phyloP scores from a whole-genome alignment of 768 basidiomycete genomes.

The Coprinopsis sp. region DNA sequence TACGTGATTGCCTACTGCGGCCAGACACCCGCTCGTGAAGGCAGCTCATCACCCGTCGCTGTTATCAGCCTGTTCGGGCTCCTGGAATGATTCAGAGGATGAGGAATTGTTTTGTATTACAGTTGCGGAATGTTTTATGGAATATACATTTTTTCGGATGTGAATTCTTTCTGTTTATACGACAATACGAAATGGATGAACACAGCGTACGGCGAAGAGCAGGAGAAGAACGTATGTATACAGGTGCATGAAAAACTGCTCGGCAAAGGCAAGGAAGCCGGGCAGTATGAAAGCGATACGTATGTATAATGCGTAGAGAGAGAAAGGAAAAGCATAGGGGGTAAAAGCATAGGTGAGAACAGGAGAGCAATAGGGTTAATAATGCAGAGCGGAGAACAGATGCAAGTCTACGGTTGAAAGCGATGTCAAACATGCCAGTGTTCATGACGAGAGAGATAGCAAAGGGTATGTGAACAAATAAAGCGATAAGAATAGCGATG shows the following conservation, averaged over 20 bases:
- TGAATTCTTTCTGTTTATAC: neutral
- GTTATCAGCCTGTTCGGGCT: constrained; percentile 71
- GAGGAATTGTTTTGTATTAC: neutral
- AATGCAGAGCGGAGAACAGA: too few relatives aligned
- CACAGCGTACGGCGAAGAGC: too few relatives aligned
- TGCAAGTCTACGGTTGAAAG: too few relatives aligned
- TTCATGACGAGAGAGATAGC: too few relatives aligned
- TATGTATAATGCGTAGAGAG: neutral
- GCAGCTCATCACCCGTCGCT: constrained; percentile 58
- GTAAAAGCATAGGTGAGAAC: constrained; percentile 11
- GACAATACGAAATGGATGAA: too few relatives aligned
- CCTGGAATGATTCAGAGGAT: constrained; percentile 27
- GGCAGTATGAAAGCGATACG: neutral
- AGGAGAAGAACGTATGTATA: constrained; percentile 2
- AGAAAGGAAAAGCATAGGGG: constrained; percentile 13
- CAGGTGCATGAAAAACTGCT: constrained; percentile 6
- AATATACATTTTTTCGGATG: neutral
- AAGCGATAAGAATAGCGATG: constrained; percentile 11
- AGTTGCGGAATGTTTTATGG: neutral
- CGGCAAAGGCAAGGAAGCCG: constrained; percentile 15
- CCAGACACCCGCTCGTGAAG: constrained; percentile 64
- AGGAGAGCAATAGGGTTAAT: too few relatives aligned
- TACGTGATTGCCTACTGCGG: constrained; percentile 81
- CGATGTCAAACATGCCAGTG: too few relatives aligned
- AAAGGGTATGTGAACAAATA: constrained; percentile 11